Conservation (phyloP, 23 red algal species). For the Cyanidiococcus yangmingshanensis region DNA sequence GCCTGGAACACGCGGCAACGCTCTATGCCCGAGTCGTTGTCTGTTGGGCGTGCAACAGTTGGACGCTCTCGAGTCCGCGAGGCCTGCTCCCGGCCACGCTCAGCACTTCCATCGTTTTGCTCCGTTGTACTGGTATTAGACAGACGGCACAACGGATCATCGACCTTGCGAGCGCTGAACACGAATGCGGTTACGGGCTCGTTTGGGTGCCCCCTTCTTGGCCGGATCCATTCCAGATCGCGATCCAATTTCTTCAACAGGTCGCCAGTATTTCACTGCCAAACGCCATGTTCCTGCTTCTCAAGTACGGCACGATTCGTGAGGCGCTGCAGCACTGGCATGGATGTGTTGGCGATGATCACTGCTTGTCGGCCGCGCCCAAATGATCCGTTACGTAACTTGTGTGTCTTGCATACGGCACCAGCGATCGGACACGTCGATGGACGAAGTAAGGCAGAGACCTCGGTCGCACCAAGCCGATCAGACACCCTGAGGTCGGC, state of each 20-base stretch:
- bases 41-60: not conserved
- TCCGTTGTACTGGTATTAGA: not conserved
- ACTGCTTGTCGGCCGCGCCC: no score
- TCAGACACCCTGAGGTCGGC: no score
- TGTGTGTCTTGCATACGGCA: no score
- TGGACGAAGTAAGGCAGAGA: no score
- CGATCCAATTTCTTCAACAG: not conserved
- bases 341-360: not conserved
- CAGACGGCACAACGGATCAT: not conserved
- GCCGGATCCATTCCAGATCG: not conserved
- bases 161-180: not conserved
- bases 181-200: conserved; percentile 1
- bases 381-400: no score
- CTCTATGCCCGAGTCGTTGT: not conserved
- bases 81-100: not conserved
- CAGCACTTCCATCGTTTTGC: not conserved
- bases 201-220: not conserved
- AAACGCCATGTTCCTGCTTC: not conserved
- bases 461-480: no score
- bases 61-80: not conserved
- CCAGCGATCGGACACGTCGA: no score
- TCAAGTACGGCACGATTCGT: not conserved
- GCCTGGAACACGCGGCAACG: not conserved
- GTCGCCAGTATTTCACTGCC: not conserved
- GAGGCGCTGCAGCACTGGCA: not conserved